Conservation (phyloP, 768 basidiomycete species). For the Pleurotus djamor region DNA sequence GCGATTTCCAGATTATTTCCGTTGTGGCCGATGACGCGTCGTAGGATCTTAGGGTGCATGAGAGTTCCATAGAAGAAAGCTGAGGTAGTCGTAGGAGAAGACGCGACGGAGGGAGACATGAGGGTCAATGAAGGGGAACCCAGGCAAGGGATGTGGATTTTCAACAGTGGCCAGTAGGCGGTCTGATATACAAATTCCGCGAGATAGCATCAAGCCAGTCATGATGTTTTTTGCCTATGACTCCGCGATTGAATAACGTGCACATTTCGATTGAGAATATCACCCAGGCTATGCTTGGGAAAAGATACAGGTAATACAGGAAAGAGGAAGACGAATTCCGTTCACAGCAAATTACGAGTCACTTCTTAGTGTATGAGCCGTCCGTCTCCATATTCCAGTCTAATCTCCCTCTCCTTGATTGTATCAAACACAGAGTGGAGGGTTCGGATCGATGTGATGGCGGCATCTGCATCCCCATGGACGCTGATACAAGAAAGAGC, state of each 20-base stretch:
- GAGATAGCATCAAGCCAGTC: no score
- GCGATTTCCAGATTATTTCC: constrained; percentile 63
- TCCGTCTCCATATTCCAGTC: not conserved
- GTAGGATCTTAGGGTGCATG: constrained; percentile 83
- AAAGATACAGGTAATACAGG: no score
- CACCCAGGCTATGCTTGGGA: no score
- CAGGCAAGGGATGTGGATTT: not conserved
- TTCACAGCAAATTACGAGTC: not conserved
- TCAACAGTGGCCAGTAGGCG: no score
- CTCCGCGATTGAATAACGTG: no score
- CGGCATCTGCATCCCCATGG: not conserved
- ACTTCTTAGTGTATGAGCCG: not conserved
- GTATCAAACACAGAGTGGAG: not conserved
- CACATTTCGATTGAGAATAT: no score
- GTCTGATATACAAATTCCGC: no score
- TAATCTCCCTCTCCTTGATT: not conserved
- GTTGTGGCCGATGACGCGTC: constrained; percentile 69
- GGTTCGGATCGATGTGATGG: not conserved
- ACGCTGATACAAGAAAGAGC: not conserved
- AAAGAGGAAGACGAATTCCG: no score
- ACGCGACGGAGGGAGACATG: not conserved
- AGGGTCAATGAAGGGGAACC: not conserved
- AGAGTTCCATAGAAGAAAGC: constrained; percentile 92
- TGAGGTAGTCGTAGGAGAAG: constrained; percentile 8
- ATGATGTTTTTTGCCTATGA: no score